Conservation (phyloP, 495 filamentous ascomycete species). For the Neurospora tetraspora region DNA sequence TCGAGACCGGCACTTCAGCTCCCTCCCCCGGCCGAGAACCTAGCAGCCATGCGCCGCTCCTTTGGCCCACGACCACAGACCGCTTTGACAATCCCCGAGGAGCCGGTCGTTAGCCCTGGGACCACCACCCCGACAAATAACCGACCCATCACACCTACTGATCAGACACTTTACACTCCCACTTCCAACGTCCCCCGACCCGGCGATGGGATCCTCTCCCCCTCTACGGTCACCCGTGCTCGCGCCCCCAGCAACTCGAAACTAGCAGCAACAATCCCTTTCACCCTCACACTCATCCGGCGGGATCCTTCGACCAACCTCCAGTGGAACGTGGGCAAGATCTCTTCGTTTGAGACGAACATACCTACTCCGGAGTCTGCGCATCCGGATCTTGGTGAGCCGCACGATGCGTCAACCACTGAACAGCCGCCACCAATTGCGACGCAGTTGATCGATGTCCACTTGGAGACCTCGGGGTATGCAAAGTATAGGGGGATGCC, state of each 20-base stretch:
- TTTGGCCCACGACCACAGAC: slow-evolving; percentile 4
- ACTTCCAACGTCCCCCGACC: neutral
- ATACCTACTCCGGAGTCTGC: slow-evolving; percentile 20
- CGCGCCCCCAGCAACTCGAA: slow-evolving; percentile 4
- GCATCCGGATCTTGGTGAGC: slow-evolving; percentile 16
- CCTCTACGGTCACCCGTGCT: slow-evolving; percentile 13
- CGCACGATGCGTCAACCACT: slow-evolving; percentile 43
- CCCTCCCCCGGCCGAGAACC: neutral
- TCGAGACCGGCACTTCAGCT: neutral
- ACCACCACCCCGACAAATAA: neutral
- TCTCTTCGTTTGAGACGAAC: slow-evolving; percentile 43
- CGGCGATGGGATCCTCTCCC: neutral
- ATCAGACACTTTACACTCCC: neutral
- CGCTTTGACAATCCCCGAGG: neutral
- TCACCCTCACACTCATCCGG: slow-evolving; percentile 76
- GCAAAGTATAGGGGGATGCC: slow-evolving; percentile 41
- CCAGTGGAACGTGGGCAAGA: slow-evolving; percentile 84
- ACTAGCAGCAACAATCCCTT: slow-evolving; percentile 21
- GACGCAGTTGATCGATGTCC: slow-evolving; percentile 33
- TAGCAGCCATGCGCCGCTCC: neutral
- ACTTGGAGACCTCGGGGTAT: slow-evolving; percentile 37
- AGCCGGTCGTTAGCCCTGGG: too few species aligned
- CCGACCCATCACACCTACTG: slow-evolving; percentile 8
- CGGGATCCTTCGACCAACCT: slow-evolving; percentile 67
- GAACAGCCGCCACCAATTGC: slow-evolving; percentile 8